Evolutionary conservation across 225 moss, liverwort and hornwort genomes (phyloP).

Genomic region (Sphagnum tenellum): DNA sequence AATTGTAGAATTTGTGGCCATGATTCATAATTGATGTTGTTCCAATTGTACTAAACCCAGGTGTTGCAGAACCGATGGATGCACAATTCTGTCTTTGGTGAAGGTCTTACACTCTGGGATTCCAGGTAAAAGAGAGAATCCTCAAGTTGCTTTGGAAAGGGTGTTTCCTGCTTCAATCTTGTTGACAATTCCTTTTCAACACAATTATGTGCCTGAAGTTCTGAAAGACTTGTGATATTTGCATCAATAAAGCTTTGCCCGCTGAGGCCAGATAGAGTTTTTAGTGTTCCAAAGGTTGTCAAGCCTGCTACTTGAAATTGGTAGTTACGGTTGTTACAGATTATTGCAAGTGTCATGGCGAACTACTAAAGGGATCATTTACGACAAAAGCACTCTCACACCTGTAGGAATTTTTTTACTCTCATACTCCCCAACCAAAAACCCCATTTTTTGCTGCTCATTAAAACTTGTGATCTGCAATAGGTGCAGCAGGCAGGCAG

Average conservation of each 20-base stretch:
- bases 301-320: background rate
- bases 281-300: no score
- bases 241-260: no score
- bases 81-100: conserved; percentile 57
- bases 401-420: conserved; percentile 15
- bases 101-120: conserved; percentile 95
- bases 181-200: no score
- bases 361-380: conserved; percentile 57
- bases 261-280: no score
- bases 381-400: conserved; percentile 60
- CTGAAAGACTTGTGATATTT: no score
- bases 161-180: no score
- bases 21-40: background rate
- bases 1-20: background rate
- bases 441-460: background rate
- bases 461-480: conserved; percentile 1
- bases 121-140: conserved; percentile 34
- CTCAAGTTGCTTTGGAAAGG: no score
- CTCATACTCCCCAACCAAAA: no score
- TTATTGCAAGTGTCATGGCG: conserved; percentile 89
- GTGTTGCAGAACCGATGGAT: conserved; percentile 50
- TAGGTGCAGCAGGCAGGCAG: background rate
- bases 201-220: no score
- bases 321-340: conserved; percentile 25
- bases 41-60: conserved; percentile 17